Base-by-base conservation (phyloP, 805 yeast species). In the Myxozyma vanderwaltii region DNA sequence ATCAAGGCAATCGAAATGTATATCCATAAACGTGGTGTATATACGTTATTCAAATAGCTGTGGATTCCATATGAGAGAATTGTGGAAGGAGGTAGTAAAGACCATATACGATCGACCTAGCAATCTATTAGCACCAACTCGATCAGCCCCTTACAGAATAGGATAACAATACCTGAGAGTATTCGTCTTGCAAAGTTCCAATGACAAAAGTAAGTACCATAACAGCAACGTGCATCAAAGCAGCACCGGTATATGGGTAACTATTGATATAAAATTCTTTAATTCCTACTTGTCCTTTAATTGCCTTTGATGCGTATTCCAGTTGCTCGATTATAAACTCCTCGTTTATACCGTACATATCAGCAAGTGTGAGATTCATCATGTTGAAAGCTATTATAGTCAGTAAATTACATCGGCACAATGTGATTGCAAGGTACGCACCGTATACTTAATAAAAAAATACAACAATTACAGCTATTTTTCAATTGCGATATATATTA, bases 31-130 rank as follows among this genome's bases (percentile, higher is more conserved):
- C 65, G 49, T 3, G 39, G 26, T 8, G 54, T 29, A 3, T 10
- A 17, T n/a, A 45, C 39, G 33, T 29, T 53, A 41, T 48, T 46
- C 44, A 46, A 7, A 29, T 54, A 55, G 19, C 51, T 43, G 40
- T 59, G 55, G 26, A 44, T 19, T 21, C 26, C 49, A 33, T 58
- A 61, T 7, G 29, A 12, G n/a, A 54, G 26, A n/a, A 57, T 48
- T 31, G 63, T 61, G n/a, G 44, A 51, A 8, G 51, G 7, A 1
- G 65, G 65, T 8, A 58, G 48, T 7, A 61, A 12, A 0, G 63
- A 51, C 65, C 65, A 61, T 1, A 59, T 23, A 12, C 64, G 48
- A 24, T 62, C 65, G 15, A 62, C 57, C 64, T 61, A 26, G 27
- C 1, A 26, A 27, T 26, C 26, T 13, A 13, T n/a, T 4, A 33